phyloP scores from a whole-genome alignment of 2,329 filamentous ascomycete genomes.

The Stromatinia cepivora region DNA sequence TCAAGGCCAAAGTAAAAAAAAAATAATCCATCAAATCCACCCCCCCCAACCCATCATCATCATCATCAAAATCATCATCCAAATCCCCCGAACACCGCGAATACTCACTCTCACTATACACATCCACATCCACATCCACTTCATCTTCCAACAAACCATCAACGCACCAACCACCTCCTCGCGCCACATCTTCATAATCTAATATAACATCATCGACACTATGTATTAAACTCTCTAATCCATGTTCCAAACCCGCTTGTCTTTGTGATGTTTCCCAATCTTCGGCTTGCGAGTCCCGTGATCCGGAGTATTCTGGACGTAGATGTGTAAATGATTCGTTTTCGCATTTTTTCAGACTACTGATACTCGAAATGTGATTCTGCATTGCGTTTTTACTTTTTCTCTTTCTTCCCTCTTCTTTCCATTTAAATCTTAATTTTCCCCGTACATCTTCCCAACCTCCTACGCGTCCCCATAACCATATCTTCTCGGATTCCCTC shows the following conservation, averaged over 20 bases:
- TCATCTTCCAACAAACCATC: too few species aligned
- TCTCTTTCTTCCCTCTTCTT: neutral
- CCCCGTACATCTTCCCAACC: slow-evolving; percentile 11
- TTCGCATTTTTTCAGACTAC: neutral
- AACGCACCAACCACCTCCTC: neutral
- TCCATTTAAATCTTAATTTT: slow-evolving; percentile 1
- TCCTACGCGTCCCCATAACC: slow-evolving; percentile 11
- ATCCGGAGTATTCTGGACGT: neutral
- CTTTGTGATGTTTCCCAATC: too few species aligned
- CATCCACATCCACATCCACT: neutral
- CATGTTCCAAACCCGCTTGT: neutral
- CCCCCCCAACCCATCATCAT: neutral
- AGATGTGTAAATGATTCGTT: neutral
- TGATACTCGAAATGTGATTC: too few species aligned
- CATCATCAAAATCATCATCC: neutral
- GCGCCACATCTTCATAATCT: neutral
- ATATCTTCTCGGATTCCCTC: slow-evolving; percentile 12
- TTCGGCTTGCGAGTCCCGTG: too few species aligned
- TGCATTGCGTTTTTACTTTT: too few species aligned
- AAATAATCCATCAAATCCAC: neutral
- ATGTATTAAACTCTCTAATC: neutral
- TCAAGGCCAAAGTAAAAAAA: neutral
- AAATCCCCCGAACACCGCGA: neutral
- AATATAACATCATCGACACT: slow-evolving; percentile 11
- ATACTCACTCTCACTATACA: slow-evolving; percentile 18